These are phyloP conservation scores for Salvia rosmarinus DNA, from an alignment of 257 asterid genomes.

Conservation along the genomic window DNA sequence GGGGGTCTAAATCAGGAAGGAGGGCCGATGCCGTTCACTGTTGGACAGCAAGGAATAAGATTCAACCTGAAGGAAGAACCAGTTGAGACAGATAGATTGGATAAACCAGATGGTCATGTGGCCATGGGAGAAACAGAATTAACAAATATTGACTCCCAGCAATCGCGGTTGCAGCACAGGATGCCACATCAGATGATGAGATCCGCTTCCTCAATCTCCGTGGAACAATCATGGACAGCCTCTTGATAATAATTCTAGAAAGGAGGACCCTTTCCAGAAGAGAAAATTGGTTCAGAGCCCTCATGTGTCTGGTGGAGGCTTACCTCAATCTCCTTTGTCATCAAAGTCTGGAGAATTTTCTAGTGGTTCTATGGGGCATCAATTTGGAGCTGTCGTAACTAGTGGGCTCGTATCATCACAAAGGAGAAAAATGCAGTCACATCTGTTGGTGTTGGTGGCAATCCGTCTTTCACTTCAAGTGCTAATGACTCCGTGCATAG, in stretches of 20 bases:
- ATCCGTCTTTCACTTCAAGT: conserved; percentile 64
- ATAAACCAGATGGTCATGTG: conserved; percentile 62
- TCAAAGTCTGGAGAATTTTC: conserved; percentile 96
- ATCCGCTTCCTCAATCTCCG: conserved; percentile 65
- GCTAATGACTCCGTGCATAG: conserved; percentile 80
- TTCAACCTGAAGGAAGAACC: conserved; percentile 91
- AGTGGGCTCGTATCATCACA: conserved; percentile 68
- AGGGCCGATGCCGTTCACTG: conserved; percentile 56
- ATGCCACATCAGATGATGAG: conserved; percentile 67
- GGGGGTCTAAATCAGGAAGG: conserved; percentile 76
- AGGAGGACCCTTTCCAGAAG: conserved; percentile 75
- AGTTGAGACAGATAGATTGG: conserved; percentile 72
- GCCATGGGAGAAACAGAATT: conserved; percentile 58
- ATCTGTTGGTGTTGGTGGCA: conserved; percentile 60
- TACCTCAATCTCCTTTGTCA: conserved; percentile 97
- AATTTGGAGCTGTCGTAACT: conserved; percentile 72
- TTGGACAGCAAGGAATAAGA: conserved; percentile 78
- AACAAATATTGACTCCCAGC: conserved; percentile 60
- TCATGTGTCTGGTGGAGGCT: conserved; percentile 84
- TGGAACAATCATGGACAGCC: conserved; percentile 82
- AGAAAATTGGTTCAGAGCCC: conserved; percentile 89
- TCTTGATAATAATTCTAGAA: conserved; percentile 66
- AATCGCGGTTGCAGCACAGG: conserved; percentile 74
- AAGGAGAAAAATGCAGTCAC: conserved; percentile 78
- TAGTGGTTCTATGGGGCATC: conserved; percentile 89